Conservation (phyloP, 768 basidiomycete genomes). For the Amanita polypyramis region DNA sequence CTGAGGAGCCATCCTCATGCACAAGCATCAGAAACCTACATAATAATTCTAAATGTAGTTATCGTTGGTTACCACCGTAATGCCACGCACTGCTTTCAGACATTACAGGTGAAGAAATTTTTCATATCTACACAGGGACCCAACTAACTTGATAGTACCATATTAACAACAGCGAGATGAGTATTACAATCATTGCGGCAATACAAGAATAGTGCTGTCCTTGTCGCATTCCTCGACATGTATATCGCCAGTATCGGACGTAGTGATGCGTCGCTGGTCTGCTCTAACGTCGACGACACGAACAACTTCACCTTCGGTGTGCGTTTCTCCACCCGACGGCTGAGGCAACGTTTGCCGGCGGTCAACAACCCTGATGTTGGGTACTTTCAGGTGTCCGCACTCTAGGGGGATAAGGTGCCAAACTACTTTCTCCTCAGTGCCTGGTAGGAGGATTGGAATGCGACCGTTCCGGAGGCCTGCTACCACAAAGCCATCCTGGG, state of each 20-base stretch:
- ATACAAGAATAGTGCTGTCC: constrained; percentile 11
- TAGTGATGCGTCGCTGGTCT: constrained; percentile 19
- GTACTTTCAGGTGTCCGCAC: constrained; percentile 57
- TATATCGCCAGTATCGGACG: constrained; percentile 7
- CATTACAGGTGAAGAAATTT: no score
- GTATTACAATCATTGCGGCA: constrained; percentile 26
- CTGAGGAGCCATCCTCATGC: no score
- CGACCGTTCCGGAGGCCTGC: constrained; percentile 62
- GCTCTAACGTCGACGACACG: constrained; percentile 43
- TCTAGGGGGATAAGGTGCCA: constrained; percentile 71
- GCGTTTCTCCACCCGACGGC: constrained; percentile 22
- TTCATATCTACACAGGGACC: no score
- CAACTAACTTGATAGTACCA: no score
- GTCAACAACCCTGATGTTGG: constrained; percentile 48
- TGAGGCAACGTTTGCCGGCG: constrained; percentile 30
- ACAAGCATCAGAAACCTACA: no score
- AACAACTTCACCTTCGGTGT: constrained; percentile 39
- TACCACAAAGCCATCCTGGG: constrained; percentile 68
- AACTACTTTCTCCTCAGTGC: constrained; percentile 48
- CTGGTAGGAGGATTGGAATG: constrained; percentile 65
- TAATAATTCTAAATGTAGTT: no score
- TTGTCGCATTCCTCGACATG: constrained; percentile 10
- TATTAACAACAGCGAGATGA: no score
- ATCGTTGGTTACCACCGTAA: no score
- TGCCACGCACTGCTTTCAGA: no score